Base-by-base conservation (phyloP, 1,139 yeast genomes). In the Blastobotrys serpentis region DNA sequence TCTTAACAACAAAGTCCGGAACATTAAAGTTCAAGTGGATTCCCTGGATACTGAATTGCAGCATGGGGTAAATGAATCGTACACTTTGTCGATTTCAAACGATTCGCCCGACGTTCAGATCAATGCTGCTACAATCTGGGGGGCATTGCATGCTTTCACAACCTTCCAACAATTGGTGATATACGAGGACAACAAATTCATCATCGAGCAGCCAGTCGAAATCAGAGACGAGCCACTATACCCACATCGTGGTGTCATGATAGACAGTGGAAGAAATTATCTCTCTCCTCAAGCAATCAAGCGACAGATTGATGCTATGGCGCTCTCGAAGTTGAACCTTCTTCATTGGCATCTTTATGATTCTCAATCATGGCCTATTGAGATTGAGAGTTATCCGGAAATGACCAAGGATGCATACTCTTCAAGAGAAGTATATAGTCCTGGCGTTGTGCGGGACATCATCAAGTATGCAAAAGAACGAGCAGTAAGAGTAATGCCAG, bases 271-370 rank as follows among this genome's bases (percentile, higher is more conserved):
- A 1, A 60, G 79, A 44, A 75, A 75, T 56, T 75, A 63, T 56
- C 55, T 73, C 25, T 49, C 66, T 2, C 52, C 66, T 6, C 58
- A 61, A 4, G 59, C 67, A 4, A 63, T 75, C 18, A 52, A 62
- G 41, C 65, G 70, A 26, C 75, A 74, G 52, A 63, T 75, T 44
- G 78, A 75, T 47, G 60, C 72, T 19, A 70, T 75, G 77, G 60
- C 76, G 2, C 60, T 72, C 34, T 52, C 69, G 5, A 75, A 75
- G 60, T 55, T 75, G 62, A 75, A 75, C 53, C 61, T 67, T 1
- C 63, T 75, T 33, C 79, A 75, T 53, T 73, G 77, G 76, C 79
- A 75, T 56, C 52, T 75, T 17, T 66, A 62, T 5, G 79, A 75
- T 53, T 53, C 76, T 7, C 76, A 72, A 50, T 70, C 76, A 29